Conservation (phyloP, 2,329 filamentous ascomycete genomes). For the Pseudogymnoascus sp. region DNA sequence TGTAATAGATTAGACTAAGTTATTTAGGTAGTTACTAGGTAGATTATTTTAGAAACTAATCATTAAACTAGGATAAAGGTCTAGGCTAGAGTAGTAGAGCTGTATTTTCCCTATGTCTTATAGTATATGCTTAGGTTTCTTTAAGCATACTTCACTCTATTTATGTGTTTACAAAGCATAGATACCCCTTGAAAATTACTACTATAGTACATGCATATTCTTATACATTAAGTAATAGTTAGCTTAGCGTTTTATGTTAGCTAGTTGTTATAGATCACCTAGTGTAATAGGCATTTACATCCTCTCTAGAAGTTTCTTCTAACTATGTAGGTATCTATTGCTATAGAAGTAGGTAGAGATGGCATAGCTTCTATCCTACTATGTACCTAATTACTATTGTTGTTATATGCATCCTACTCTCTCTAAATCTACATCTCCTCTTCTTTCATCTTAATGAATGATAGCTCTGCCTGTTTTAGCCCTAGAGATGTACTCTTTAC, state of each 20-base stretch:
- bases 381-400: background rate
- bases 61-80: background rate
- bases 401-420: background rate
- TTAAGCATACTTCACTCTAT: conserved; percentile 10
- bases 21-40: too few species aligned
- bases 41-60: too few species aligned
- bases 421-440: background rate
- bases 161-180: conserved; percentile 17
- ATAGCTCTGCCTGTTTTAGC: background rate
- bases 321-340: too few species aligned
- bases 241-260: conserved; percentile 17
- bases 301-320: conserved; percentile 8
- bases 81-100: background rate
- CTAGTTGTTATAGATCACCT: conserved; percentile 20
- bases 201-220: conserved; percentile 19
- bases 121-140: conserved; percentile 4
- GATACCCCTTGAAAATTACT: conserved; percentile 12
- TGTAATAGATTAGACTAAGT: too few species aligned
- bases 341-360: too few species aligned
- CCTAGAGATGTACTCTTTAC: too few species aligned
- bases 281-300: conserved; percentile 17
- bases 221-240: conserved; percentile 17
- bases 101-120: conserved; percentile 8
- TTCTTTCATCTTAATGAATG: background rate
- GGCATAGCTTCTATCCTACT: too few species aligned